phyloP scores from a whole-genome alignment of 2,329 filamentous ascomycete species.

The Aureobasidium sp. region DNA sequence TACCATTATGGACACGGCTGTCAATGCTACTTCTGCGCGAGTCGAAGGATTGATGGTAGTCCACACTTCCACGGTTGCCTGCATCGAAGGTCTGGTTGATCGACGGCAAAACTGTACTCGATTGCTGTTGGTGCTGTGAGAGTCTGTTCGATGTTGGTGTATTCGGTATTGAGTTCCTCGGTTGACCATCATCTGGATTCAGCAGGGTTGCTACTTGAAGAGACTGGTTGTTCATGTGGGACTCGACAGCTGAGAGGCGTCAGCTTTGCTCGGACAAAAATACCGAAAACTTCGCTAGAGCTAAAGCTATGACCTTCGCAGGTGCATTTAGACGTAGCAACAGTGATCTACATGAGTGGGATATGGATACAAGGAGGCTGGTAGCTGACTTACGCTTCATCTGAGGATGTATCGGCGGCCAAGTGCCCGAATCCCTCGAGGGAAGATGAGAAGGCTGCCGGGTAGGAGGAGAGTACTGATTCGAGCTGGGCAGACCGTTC shows the following conservation, averaged over 20 bases:
- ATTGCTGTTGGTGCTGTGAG: conserved; percentile 13
- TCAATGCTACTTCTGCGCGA: conserved; percentile 71
- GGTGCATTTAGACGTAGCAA: no score
- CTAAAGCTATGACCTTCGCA: neutral
- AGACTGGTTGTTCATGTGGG: conserved; percentile 25
- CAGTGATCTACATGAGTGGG: neutral
- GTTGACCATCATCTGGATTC: conserved; percentile 42
- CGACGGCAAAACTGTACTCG: conserved; percentile 40
- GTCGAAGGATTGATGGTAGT: conserved; percentile 43
- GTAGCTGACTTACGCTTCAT: conserved; percentile 27
- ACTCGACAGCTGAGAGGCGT: neutral
- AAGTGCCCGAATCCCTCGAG: conserved; percentile 29
- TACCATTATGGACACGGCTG: conserved; percentile 65
- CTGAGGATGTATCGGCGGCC: conserved; percentile 25
- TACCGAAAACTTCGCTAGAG: neutral
- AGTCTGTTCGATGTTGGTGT: conserved; percentile 34
- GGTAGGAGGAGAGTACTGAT: conserved; percentile 22
- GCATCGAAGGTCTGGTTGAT: conserved; percentile 44
- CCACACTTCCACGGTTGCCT: conserved; percentile 25
- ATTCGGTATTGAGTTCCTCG: conserved; percentile 33
- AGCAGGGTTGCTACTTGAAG: conserved; percentile 42
- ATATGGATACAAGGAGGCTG: neutral
- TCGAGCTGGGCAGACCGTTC: conserved; percentile 24
- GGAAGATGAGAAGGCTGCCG: conserved; percentile 23
- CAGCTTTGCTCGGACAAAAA: neutral